phyloP scores from a whole-genome alignment of 352 stramenopile genomes.

The Blastocystis sp. region DNA sequence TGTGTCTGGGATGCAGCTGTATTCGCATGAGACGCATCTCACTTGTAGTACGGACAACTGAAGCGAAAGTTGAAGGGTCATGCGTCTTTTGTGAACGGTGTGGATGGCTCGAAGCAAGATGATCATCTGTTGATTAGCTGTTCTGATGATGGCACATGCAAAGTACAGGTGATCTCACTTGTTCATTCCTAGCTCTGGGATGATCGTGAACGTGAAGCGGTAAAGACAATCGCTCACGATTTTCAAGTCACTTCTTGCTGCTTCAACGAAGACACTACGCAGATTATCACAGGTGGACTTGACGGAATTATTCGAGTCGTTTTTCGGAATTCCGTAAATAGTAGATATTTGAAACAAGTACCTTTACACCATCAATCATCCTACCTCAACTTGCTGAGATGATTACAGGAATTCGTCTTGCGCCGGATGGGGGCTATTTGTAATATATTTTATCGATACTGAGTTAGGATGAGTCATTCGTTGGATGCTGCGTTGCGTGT shows the following conservation, averaged over 20 bases:
- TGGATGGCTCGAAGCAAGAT: slow-evolving; percentile 74
- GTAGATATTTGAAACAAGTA: slow-evolving; percentile 43
- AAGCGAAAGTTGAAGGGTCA: slow-evolving; percentile 77
- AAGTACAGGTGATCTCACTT: slow-evolving; percentile 10
- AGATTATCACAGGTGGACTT: slow-evolving; percentile 74
- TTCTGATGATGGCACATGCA: slow-evolving; percentile 75
- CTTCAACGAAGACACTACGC: slow-evolving; percentile 73
- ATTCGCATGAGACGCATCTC: not conserved
- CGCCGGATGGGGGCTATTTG: slow-evolving; percentile 47
- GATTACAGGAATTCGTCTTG: slow-evolving; percentile 31
- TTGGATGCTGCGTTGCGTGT: slow-evolving; percentile 36
- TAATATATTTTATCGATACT: not conserved
- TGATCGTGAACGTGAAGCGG: slow-evolving; percentile 71
- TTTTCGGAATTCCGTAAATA: not conserved
- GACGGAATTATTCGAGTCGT: slow-evolving; percentile 68
- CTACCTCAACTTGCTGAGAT: slow-evolving; percentile 41
- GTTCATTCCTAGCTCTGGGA: slow-evolving; percentile 71
- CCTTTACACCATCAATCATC: slow-evolving; percentile 40
- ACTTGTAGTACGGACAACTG: slow-evolving; percentile 65
- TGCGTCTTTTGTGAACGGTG: slow-evolving; percentile 74
- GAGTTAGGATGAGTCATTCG: slow-evolving; percentile 20
- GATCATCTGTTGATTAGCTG: slow-evolving; percentile 75
- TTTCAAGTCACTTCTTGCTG: slow-evolving; percentile 77
- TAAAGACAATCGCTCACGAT: slow-evolving; percentile 75
- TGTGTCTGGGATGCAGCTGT: slow-evolving; percentile 74